Base-by-base conservation (phyloP, 371 early-diverging fungal species). In the Lichtheimia ramosa region DNA sequence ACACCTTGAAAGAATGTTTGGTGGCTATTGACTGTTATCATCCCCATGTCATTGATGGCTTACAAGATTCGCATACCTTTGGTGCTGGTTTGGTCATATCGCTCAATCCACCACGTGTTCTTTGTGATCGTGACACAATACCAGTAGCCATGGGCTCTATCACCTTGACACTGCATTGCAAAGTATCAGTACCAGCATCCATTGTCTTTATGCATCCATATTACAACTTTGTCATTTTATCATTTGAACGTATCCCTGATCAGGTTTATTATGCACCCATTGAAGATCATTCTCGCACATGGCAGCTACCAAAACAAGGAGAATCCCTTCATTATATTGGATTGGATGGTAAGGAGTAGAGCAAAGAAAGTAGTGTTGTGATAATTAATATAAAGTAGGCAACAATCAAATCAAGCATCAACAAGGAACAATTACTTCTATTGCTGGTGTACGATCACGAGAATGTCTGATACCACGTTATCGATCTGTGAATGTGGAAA, bases 31-130 rank as follows among this genome's bases (percentile, higher is more conserved):
- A 89, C 41, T 91, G 86, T 55, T 82, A 87, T 51, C 65, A 84
- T 15, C 92, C 92, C 1, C 89, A 83, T 64, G 66, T 87, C 48
- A 76, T 90, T 27, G 92, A 91, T 63, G 92, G 90, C 24, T 80
- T 89, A 80, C 82, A 80, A 55, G 77, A 62, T 27, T 83, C 86
- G 16, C 86, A 84, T 40, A 74, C 74, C 28, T 73, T 77, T 39
- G 96, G 95, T 5, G 84, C 91, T 0, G 96, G 96, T 1, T 65
- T 94, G 0, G 79, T 96, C 10, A 78, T 94, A 5, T 91, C 92
- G 51, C 81, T 82, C 25, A 68, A 85, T 34, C 82, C 80, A 28
- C 93, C 93, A 0, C 65, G 89, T 24, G 78, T 95, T 20, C 66
- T 93, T 16, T 90, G 89, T 58, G 92, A 93, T 68, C 85, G 94